Conservation (phyloP, 2,329 filamentous ascomycete genomes). For the Eutypella sp. region DNA sequence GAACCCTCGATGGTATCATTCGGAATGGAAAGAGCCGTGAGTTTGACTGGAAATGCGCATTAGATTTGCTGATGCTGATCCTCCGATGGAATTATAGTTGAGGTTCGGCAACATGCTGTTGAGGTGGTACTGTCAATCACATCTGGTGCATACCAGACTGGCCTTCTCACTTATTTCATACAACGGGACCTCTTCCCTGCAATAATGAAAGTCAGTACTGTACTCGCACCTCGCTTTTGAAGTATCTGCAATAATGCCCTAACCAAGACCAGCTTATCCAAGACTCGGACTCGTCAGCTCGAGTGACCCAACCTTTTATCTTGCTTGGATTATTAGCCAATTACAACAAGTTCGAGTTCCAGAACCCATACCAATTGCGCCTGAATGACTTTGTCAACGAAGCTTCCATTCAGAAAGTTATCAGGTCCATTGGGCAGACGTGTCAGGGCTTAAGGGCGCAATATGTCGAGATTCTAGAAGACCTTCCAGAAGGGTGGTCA, state of each 20-base stretch:
- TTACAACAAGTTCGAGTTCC: slow-evolving; percentile 99
- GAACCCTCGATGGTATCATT: slow-evolving; percentile 75
- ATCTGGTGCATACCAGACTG: slow-evolving; percentile 93
- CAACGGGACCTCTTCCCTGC: slow-evolving; percentile 91
- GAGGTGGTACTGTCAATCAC: slow-evolving; percentile 77
- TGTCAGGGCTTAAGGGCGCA: slow-evolving; percentile 64
- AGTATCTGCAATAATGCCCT: too few species aligned
- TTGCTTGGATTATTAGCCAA: slow-evolving; percentile 86
- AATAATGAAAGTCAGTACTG: slow-evolving; percentile 73
- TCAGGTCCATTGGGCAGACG: slow-evolving; percentile 68
- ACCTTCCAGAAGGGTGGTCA: slow-evolving; percentile 85
- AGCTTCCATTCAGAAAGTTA: slow-evolving; percentile 74
- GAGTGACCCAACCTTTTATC: slow-evolving; percentile 69
- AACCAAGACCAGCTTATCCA: slow-evolving; percentile 62
- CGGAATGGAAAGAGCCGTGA: slow-evolving; percentile 67
- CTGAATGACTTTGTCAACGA: slow-evolving; percentile 97
- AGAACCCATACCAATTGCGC: slow-evolving; percentile 90
- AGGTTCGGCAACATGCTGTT: slow-evolving; percentile 73
- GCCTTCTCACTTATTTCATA: slow-evolving; percentile 88
- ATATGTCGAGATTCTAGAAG: slow-evolving; percentile 84
- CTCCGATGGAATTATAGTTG: slow-evolving; percentile 44
- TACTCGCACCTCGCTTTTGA: too few species aligned
- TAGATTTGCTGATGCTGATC: neutral
- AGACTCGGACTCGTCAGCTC: slow-evolving; percentile 62
- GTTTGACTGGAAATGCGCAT: slow-evolving; percentile 26